Percentiles rank a stretch among this genome's conserved stretches.
Conservation (phyloP, 768 basidiomycete genomes). For the Dentipellis sp. region DNA sequence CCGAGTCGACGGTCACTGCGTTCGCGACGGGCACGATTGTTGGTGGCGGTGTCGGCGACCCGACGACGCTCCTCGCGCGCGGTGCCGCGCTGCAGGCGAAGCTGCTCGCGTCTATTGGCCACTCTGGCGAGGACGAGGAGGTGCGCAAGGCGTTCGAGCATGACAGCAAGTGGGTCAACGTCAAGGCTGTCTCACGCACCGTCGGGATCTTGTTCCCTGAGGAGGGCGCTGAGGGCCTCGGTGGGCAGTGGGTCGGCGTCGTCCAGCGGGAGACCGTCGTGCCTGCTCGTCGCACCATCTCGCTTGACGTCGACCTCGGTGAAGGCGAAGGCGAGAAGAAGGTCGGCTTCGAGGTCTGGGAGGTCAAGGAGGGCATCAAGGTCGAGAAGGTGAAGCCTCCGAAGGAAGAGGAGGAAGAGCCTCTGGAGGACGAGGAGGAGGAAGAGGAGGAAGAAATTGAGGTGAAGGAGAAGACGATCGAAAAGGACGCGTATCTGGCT, state of each 20-base stretch:
- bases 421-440: conserved; percentile 38
- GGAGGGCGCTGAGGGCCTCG: conserved; percentile 33
- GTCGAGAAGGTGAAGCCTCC: conserved; percentile 47
- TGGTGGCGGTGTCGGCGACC: conserved; percentile 68
- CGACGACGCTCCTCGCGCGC: conserved; percentile 65
- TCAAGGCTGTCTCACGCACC: conserved; percentile 50
- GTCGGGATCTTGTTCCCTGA: conserved; percentile 62
- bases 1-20: conserved; percentile 53
- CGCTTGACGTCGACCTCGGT: conserved; percentile 47
- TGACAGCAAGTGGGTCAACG: conserved; percentile 30
- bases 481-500: conserved; percentile 42
- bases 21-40: conserved; percentile 59
- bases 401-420: conserved; percentile 35
- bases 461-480: conserved; percentile 50
- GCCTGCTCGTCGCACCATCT: conserved; percentile 52
- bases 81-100: conserved; percentile 74
- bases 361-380: conserved; percentile 59
- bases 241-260: conserved; percentile 59
- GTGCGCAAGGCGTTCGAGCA: conserved; percentile 40
- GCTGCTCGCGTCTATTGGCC: conserved; percentile 40
- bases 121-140: conserved; percentile 37
- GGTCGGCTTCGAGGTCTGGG: conserved; percentile 69
- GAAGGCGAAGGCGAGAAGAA: conserved; percentile 28
- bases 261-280: conserved; percentile 63
- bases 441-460: conserved; percentile 55